A percentile compares a stretch with the other conserved stretches of the same genome.
phyloP scores from a whole-genome alignment of 345 rosid genomes.

The Euphorbia lathyris region DNA sequence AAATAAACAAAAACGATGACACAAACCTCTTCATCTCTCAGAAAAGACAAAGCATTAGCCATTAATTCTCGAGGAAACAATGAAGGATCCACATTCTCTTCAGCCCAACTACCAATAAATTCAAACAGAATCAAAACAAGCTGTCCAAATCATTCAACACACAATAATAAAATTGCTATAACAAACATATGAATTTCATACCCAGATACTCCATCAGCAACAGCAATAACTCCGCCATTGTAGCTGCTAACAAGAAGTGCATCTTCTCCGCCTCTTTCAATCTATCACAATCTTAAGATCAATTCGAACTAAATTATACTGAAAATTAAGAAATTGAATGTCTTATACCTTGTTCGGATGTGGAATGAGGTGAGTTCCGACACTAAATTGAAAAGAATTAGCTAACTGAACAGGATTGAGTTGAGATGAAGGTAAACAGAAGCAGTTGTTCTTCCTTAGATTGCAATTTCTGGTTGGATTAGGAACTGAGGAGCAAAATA shows the following conservation, averaged over 20 bases:
- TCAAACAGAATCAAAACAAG: neutral
- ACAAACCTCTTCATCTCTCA: slow-evolving; percentile 63
- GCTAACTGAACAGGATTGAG: slow-evolving; percentile 43
- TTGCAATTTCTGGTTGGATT: slow-evolving; percentile 3
- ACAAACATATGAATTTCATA: slow-evolving; percentile 15
- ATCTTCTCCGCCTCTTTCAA: slow-evolving; percentile 84
- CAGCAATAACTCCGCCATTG: slow-evolving; percentile 76
- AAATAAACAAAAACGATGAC: no score
- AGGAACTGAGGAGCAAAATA: slow-evolving; percentile 14
- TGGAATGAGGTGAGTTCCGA: slow-evolving; percentile 70
- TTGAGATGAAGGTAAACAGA: slow-evolving; percentile 39
- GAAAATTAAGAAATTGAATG: neutral
- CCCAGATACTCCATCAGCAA: slow-evolving; percentile 97
- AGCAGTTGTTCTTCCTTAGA: slow-evolving; percentile 24
- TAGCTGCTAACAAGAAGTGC: slow-evolving; percentile 65
- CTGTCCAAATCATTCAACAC: no score
- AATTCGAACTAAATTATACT: neutral
- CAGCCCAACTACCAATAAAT: slow-evolving; percentile 69
- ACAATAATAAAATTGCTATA: no score
- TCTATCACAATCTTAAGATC: slow-evolving; percentile 30
- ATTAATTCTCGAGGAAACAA: slow-evolving; percentile 72
- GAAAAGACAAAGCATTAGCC: slow-evolving; percentile 55
- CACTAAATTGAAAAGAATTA: slow-evolving; percentile 23
- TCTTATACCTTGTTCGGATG: slow-evolving; percentile 66
- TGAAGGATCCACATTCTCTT: slow-evolving; percentile 82